A percentile compares a stretch with the other conserved stretches of the same genome.
Conservation (phyloP, 352 stramenopile species). For the Globisporangium cystogenes region DNA sequence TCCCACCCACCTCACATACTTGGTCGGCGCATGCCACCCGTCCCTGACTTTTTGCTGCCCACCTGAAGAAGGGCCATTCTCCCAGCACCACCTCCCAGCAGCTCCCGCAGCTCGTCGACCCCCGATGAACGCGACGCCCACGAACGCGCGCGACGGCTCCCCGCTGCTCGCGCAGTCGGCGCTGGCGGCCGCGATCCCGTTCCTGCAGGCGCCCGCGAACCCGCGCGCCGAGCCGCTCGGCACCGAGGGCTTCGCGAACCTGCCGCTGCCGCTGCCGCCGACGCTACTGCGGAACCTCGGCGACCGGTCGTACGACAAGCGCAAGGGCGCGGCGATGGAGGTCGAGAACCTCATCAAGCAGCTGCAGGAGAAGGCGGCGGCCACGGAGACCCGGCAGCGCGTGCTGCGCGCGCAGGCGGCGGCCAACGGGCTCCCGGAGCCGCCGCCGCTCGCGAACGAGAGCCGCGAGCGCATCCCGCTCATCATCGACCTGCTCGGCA, state of each 20-base stretch:
- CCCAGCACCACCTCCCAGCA: background rate
- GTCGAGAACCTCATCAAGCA: slow-evolving; percentile 98
- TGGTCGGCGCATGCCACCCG: no score
- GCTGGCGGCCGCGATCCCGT: slow-evolving; percentile 42
- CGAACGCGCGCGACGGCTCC: slow-evolving; percentile 12
- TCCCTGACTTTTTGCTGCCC: no score
- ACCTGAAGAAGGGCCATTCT: no score
- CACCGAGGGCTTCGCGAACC: slow-evolving; percentile 13
- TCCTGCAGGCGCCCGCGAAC: slow-evolving; percentile 14
- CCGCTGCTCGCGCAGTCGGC: slow-evolving; percentile 55
- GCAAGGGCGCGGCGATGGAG: slow-evolving; percentile 98
- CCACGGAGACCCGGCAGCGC: slow-evolving; percentile 57
- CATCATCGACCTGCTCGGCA: slow-evolving; percentile 95
- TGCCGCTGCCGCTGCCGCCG: slow-evolving; percentile 68
- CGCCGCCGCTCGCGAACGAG: slow-evolving; percentile 28
- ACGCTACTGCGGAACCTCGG: slow-evolving; percentile 90
- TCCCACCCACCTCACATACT: no score
- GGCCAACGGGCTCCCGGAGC: slow-evolving; percentile 13
- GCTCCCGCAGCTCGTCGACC: no score
- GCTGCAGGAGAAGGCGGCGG: slow-evolving; percentile 92
- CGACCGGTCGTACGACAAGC: slow-evolving; percentile 99
- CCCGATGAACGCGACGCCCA: slow-evolving; percentile 3
- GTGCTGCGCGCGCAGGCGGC: slow-evolving; percentile 32
- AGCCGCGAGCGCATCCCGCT: slow-evolving; percentile 84
- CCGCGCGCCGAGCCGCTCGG: background rate